phyloP scores from a whole-genome alignment of 306 rosid genomes.

The Begonia loranthoides region DNA sequence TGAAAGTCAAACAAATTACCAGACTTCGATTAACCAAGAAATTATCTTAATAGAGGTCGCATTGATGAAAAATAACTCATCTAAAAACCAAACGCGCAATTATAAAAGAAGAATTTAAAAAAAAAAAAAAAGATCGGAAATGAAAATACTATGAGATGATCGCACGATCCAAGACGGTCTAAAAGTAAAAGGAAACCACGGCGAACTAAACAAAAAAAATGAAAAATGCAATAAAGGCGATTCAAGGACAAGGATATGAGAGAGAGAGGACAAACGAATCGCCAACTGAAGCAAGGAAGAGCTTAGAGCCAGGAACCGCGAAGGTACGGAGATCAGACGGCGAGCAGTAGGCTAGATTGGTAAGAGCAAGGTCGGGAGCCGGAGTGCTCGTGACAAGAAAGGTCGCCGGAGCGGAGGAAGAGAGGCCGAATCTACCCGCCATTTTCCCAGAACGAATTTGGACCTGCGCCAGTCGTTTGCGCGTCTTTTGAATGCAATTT shows the following conservation, averaged over 20 bases:
- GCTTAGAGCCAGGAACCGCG: constrained; percentile 42
- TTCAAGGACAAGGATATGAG: constrained; percentile 46
- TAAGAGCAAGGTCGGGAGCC: constrained; percentile 45
- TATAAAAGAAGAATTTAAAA: neutral
- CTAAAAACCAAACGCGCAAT: neutral
- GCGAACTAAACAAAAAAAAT: too few species aligned
- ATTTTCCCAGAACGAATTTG: constrained; percentile 45
- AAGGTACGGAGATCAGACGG: constrained; percentile 50
- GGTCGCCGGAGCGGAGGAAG: constrained; percentile 26
- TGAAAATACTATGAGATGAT: neutral
- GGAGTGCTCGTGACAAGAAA: constrained; percentile 69
- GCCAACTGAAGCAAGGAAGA: constrained; percentile 43
- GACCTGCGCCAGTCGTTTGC: constrained; percentile 12
- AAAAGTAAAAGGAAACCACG: too few species aligned
- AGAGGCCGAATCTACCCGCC: constrained; percentile 41
- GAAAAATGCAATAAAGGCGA: too few species aligned
- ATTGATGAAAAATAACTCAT: neutral
- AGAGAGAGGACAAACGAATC: constrained; percentile 63
- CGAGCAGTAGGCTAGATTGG: constrained; percentile 68
- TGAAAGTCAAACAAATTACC: too few species aligned
- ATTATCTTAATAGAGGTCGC: neutral
- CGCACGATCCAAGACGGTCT: too few species aligned
- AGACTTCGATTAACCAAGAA: neutral
- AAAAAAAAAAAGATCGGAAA: neutral
- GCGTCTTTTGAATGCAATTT: too few species aligned